Base-by-base conservation (phyloP, 352 stramenopile genomes). In the Elongisporangium prolatum region DNA sequence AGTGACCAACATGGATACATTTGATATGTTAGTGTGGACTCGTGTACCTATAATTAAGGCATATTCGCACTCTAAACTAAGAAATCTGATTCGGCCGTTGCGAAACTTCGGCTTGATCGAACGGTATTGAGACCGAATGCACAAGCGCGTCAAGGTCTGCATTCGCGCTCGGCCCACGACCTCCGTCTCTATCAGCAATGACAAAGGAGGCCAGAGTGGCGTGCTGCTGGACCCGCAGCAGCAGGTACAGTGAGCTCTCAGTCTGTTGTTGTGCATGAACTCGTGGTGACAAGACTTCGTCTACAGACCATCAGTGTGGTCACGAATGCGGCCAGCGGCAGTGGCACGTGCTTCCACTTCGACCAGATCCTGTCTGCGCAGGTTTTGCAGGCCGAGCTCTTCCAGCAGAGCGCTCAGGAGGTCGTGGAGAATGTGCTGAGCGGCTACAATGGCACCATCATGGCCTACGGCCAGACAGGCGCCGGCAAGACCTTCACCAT, bases 401-500 rank as follows among this genome's bases (percentile, higher is more conserved):
- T 84, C 65, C 47, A 64, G 8, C 63, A 63, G 1, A 65, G 73
- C 0, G 77, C 72, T 0, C 48, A 48, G 4, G 76, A 86, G n/a
- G 77, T 88, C 7, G 77, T 87, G 18, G 80, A 85, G 48, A 76
- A 69, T 48, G 77, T 87, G 6, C 48, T 92, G 50, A 66, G 69
- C 18, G 80, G 80, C n/a, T 88, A 88, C 69, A 92, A 92, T 57
- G 78, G 80, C 56, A 88, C 80, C 22, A 74, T 92, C 67, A 71
- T 92, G 63, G 82, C 82, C 13, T 89, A 92, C 59, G 80, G 80
- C 2, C 80, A 92, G 52, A 90, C 83, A 1, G 83, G 83, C 25
- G 80, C 83, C 3, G 83, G 83, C 56, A 90, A 92, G 49, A 90
- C 80, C 7, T 88, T 80, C 48, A 89, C 83, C 1, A 89, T 90